phyloP scores from a whole-genome alignment of 768 basidiomycete genomes.

The Suillus subalutaceus region DNA sequence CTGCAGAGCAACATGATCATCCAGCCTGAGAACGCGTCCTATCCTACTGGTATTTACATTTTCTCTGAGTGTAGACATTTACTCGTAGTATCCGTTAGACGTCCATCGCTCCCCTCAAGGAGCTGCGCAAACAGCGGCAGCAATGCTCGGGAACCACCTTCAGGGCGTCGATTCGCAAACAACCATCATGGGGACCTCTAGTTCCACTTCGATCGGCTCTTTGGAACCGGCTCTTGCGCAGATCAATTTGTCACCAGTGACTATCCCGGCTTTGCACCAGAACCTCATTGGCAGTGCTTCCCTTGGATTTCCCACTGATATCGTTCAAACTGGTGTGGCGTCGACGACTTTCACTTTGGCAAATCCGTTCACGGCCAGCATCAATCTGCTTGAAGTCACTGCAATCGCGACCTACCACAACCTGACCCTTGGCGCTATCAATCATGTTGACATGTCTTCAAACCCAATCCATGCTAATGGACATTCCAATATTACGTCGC shows the following conservation, averaged over 20 bases:
- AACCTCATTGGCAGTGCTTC: constrained; percentile 60
- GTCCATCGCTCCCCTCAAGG: constrained; percentile 66
- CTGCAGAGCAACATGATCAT: constrained; percentile 56
- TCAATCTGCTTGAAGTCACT: constrained; percentile 59
- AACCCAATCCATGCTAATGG: constrained; percentile 63
- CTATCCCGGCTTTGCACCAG: constrained; percentile 64
- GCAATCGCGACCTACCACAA: constrained; percentile 58
- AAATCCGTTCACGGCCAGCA: constrained; percentile 75
- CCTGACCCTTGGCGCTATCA: constrained; percentile 60
- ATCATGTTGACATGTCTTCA: constrained; percentile 54
- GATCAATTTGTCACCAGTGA: constrained; percentile 61
- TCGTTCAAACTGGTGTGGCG: constrained; percentile 62
- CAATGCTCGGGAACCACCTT: constrained; percentile 67
- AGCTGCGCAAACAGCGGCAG: constrained; percentile 45
- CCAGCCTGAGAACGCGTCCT: constrained; percentile 56
- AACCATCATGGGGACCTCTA: constrained; percentile 55
- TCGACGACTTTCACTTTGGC: constrained; percentile 57
- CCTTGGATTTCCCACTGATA: constrained; percentile 63
- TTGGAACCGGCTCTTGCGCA: constrained; percentile 62
- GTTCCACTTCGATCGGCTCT: constrained; percentile 62
- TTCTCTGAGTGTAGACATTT: not conserved
- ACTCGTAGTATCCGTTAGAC: constrained; percentile 33
- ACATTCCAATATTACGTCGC: constrained; percentile 60
- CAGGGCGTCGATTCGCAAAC: constrained; percentile 61
- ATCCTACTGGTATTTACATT: constrained; percentile 50